A percentile compares a stretch with the other conserved stretches of the same genome.
Conservation (phyloP, 1,139 yeast species). For the Blastobotrys serpentis region DNA sequence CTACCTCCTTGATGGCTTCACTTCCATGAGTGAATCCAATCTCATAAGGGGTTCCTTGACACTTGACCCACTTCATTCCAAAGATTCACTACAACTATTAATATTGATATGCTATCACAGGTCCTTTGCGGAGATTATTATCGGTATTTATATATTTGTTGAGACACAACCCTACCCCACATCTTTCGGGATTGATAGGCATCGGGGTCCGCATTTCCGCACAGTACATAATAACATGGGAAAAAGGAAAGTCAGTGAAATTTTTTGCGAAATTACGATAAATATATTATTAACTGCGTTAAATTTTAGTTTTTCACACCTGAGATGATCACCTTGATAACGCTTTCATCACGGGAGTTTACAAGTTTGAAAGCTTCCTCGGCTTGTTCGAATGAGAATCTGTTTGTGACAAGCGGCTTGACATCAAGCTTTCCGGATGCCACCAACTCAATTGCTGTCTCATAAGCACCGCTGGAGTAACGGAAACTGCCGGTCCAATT, state of each 20-base stretch:
- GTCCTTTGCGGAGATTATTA: too few species aligned
- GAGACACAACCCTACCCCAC: too few species aligned
- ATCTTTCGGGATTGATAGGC: too few species aligned
- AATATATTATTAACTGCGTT: background rate
- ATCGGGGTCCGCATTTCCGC: too few species aligned
- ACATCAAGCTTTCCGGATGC: constrained; percentile 60
- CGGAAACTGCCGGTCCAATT: constrained; percentile 75
- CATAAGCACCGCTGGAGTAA: constrained; percentile 73
- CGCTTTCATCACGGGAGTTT: constrained; percentile 44
- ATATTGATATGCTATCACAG: too few species aligned
- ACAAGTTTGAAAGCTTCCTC: constrained; percentile 71
- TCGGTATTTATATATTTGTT: background rate
- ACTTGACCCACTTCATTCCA: background rate
- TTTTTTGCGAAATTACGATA: too few species aligned
- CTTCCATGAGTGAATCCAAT: constrained; percentile 33
- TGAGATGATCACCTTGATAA: constrained; percentile 58
- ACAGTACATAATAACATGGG: too few species aligned
- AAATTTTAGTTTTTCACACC: constrained; percentile 35
- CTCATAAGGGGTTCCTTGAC: constrained; percentile 17
- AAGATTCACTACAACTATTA: too few species aligned
- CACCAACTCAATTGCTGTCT: constrained; percentile 65
- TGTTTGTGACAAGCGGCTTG: constrained; percentile 69
- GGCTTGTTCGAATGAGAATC: constrained; percentile 70
- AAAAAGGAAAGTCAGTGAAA: too few species aligned
- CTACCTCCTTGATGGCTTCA: constrained; percentile 29